phyloP scores from a whole-genome alignment of 2,329 filamentous ascomycete genomes.

The Fusarium longipes region DNA sequence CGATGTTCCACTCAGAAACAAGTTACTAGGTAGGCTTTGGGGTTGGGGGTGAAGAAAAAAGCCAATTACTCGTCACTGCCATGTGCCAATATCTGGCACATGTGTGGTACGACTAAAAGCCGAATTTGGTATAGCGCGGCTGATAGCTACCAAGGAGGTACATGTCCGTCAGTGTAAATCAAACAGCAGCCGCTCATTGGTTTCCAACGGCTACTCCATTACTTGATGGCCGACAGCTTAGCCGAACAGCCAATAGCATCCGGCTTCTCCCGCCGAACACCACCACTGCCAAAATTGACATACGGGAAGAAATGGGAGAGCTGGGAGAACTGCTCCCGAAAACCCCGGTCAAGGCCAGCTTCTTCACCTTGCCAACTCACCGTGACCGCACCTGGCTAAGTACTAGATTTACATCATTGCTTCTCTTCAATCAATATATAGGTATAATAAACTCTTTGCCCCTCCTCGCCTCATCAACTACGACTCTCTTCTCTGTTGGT shows the following conservation, averaged over 20 bases:
- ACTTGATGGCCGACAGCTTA: constrained; percentile 29
- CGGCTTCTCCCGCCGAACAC: constrained; percentile 24
- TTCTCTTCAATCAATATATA: not conserved
- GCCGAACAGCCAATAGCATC: constrained; percentile 28
- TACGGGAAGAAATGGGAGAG: not conserved
- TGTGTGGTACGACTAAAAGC: constrained; percentile 13
- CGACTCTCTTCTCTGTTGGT: not conserved
- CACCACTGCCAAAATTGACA: no score
- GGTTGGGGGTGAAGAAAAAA: constrained; percentile 14
- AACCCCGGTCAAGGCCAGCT: not conserved
- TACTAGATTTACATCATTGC: not conserved
- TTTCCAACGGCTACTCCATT: not conserved
- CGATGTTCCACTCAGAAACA: constrained; percentile 34
- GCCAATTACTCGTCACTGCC: constrained; percentile 11
- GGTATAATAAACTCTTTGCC: not conserved
- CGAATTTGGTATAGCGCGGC: not conserved
- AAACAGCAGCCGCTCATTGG: constrained; percentile 23
- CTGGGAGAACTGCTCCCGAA: constrained; percentile 2
- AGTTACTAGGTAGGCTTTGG: constrained; percentile 28
- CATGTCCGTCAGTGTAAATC: constrained; percentile 26
- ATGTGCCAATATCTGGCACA: constrained; percentile 1
- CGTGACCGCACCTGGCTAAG: not conserved
- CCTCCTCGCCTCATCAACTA: not conserved
- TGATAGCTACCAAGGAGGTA: constrained; percentile 26
- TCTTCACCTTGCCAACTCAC: not conserved